Evolutionary conservation across 2,329 filamentous ascomycete species (phyloP).

Genomic region (Ophiostoma tasmaniense): DNA sequence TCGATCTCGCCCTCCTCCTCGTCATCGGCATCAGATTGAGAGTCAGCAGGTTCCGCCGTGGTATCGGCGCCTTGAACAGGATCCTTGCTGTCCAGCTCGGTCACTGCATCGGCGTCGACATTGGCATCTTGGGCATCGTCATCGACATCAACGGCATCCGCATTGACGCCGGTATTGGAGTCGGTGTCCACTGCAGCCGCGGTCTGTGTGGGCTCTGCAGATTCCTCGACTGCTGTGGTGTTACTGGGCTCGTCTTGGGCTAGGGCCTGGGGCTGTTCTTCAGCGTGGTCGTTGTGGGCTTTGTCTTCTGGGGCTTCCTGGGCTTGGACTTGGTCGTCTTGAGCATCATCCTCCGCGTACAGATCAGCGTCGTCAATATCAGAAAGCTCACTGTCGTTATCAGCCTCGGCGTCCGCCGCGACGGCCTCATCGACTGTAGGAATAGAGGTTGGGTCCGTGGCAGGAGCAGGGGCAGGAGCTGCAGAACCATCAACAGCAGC

Average conservation of each 20-base stretch:
- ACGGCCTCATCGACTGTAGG: too few relatives aligned
- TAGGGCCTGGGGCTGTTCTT: background rate
- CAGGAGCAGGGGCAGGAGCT: too few relatives aligned
- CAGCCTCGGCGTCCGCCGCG: too few relatives aligned
- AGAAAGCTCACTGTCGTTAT: background rate
- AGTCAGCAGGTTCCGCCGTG: background rate
- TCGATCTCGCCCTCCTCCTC: background rate
- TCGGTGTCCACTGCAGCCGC: background rate
- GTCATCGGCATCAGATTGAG: slow-evolving; percentile 4
- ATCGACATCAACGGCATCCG: background rate
- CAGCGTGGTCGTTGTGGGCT: too few relatives aligned
- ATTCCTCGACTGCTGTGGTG: background rate
- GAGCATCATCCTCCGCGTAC: background rate
- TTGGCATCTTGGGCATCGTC: background rate
- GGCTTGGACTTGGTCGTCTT: too few relatives aligned
- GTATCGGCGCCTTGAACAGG: background rate
- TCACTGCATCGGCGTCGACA: background rate
- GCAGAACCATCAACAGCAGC: too few relatives aligned
- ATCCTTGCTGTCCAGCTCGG: background rate
- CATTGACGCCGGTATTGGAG: background rate
- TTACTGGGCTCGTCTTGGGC: background rate
- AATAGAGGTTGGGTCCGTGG: too few relatives aligned
- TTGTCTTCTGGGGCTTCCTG: background rate
- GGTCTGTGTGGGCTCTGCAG: background rate
- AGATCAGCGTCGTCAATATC: background rate